phyloP scores from a whole-genome alignment of 2,329 filamentous ascomycete species.

The Botryotinia calthae region DNA sequence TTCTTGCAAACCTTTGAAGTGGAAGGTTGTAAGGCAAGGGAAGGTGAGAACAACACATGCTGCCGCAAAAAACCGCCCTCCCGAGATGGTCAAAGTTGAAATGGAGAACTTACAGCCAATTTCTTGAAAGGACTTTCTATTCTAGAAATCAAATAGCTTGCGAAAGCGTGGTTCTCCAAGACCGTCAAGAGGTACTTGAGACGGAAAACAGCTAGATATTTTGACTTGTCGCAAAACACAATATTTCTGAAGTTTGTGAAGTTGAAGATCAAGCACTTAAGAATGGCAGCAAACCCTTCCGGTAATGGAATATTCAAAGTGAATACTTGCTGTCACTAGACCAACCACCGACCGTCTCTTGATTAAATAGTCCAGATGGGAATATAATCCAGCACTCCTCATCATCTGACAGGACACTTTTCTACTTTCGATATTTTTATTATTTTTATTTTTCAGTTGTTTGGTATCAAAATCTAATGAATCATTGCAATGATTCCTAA shows the following conservation, averaged over 20 bases:
- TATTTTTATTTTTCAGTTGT: too few relatives aligned
- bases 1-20: slow-evolving; percentile 4
- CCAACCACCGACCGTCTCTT: not conserved
- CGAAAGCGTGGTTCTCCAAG: not conserved
- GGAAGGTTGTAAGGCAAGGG: not conserved
- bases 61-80: not conserved
- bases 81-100: not conserved
- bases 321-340: not conserved
- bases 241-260: not conserved
- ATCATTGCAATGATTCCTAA: too few relatives aligned
- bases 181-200: not conserved
- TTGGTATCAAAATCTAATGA: too few relatives aligned
- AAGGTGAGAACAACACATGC: not conserved
- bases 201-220: not conserved
- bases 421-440: too few relatives aligned
- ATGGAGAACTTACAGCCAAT: not conserved
- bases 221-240: not conserved
- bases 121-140: not conserved
- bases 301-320: not conserved
- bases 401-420: too few relatives aligned
- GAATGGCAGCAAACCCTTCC: not conserved
- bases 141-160: not conserved
- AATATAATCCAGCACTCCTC: not conserved
- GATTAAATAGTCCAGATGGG: not conserved
- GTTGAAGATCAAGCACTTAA: not conserved